Percentiles rank a stretch among this genome's conserved stretches.
These are phyloP conservation scores for Gossypium lobatum DNA, from an alignment of 441 rosid species.

Conservation along the genomic window DNA sequence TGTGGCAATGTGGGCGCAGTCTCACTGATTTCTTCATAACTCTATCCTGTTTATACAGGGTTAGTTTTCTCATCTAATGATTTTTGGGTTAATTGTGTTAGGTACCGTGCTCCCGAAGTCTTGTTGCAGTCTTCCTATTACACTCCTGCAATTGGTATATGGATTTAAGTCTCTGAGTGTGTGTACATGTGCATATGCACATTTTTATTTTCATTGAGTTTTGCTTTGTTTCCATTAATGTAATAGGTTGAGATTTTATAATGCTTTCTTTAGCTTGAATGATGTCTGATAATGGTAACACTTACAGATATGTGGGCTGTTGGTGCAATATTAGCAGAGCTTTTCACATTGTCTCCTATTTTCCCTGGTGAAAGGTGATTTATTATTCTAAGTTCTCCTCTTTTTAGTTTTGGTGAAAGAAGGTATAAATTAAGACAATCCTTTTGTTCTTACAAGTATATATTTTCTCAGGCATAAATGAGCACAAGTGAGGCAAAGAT, in stretches of 20 bases:
- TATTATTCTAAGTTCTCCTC: not conserved
- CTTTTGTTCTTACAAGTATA: not conserved
- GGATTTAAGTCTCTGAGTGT: not conserved
- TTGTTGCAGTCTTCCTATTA: slow-evolving; percentile 54
- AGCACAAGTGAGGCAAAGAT: not conserved
- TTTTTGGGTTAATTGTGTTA: slow-evolving; percentile 19
- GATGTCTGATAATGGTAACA: slow-evolving; percentile 18
- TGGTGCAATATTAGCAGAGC: slow-evolving; percentile 73
- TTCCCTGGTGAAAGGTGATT: slow-evolving; percentile 74
- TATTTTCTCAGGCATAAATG: not conserved
- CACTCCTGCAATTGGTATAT: slow-evolving; percentile 66
- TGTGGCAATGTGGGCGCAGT: not conserved
- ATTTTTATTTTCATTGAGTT: not conserved
- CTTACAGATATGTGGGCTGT: slow-evolving; percentile 75
- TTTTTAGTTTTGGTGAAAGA: not conserved
- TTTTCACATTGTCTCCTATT: slow-evolving; percentile 53
- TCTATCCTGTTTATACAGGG: not conserved
- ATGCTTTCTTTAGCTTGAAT: not conserved
- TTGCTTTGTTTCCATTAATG: not conserved
- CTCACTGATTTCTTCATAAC: not conserved
- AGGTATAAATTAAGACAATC: not conserved
- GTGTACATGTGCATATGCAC: not conserved
- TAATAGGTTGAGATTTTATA: not conserved
- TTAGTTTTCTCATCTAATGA: slow-evolving; percentile 9
- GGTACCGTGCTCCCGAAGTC: slow-evolving; percentile 80